Conservation (phyloP, 495 filamentous ascomycete genomes). For the Aspergillus biplanus region DNA sequence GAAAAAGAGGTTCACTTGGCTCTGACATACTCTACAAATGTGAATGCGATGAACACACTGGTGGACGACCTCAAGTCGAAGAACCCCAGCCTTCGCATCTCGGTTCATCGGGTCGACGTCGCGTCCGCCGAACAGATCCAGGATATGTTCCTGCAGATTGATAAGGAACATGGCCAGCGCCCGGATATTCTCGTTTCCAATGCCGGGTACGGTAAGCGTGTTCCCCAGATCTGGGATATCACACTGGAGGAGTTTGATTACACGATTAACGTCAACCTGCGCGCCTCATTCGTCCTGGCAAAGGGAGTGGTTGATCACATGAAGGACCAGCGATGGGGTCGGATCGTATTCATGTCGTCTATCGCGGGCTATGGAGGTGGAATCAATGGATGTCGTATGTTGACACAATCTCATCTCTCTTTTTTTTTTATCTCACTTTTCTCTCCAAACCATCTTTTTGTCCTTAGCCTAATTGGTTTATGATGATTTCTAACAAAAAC, state of each 20-base stretch:
- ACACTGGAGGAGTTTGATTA: conserved; percentile 67
- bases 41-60: conserved; percentile 48
- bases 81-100: conserved; percentile 47
- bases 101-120: conserved; percentile 61
- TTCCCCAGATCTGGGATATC: conserved; percentile 55
- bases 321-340: conserved; percentile 64
- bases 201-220: conserved; percentile 56
- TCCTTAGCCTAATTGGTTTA: too few species aligned
- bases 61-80: conserved; percentile 40
- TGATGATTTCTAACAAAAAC: background rate
- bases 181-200: conserved; percentile 69
- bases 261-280: conserved; percentile 66
- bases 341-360: conserved; percentile 69
- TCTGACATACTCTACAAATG: conserved; percentile 62
- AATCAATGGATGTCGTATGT: conserved; percentile 64
- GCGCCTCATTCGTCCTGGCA: conserved; percentile 66
- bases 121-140: conserved; percentile 53
- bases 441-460: too few species aligned
- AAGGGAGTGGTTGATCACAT: conserved; percentile 68
- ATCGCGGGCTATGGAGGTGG: conserved; percentile 68
- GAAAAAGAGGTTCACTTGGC: conserved; percentile 58
- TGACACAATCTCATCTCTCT: conserved; percentile 13
- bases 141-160: conserved; percentile 55
- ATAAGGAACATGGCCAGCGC: conserved; percentile 51
- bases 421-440: background rate